Percentiles rank a stretch among this genome's conserved stretches.
phyloP scores from a whole-genome alignment of 108 stramenopile genomes.

The Aurantiochytrium sp. region DNA sequence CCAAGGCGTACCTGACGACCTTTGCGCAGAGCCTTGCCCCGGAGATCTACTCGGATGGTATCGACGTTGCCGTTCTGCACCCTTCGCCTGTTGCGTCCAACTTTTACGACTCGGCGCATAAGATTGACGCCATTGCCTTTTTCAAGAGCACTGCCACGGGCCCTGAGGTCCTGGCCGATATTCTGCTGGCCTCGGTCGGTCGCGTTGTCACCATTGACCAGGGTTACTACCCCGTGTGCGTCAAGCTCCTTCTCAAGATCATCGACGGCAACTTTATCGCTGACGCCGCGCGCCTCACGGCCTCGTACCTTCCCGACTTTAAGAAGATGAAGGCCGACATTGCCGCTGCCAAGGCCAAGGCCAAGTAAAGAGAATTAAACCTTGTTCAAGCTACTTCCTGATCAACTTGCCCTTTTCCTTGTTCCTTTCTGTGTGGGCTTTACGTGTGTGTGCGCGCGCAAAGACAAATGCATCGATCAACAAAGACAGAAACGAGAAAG shows the following conservation, averaged over 20 bases:
- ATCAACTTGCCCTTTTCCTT: too few species aligned
- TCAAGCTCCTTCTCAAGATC: conserved; percentile 78
- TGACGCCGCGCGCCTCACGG: conserved; percentile 67
- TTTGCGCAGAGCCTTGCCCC: conserved; percentile 77
- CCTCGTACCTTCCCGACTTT: conserved; percentile 79
- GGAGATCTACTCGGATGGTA: conserved; percentile 72
- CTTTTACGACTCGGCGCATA: conserved; percentile 76
- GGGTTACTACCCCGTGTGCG: conserved; percentile 11
- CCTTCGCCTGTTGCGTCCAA: conserved; percentile 89
- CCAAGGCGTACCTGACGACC: conserved; percentile 94
- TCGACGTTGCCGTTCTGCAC: conserved; percentile 95
- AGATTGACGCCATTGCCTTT: conserved; percentile 49
- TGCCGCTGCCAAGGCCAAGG: not conserved
- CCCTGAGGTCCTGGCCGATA: conserved; percentile 73
- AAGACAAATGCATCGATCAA: too few species aligned
- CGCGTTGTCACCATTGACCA: conserved; percentile 68
- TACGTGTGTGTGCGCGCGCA: too few species aligned
- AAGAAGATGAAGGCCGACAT: conserved; percentile 38
- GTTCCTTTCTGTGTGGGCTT: too few species aligned
- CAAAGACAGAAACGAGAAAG: too few species aligned
- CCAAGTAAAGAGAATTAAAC: not conserved
- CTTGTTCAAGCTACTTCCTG: too few species aligned
- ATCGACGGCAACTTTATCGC: conserved; percentile 85
- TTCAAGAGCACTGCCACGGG: conserved; percentile 78
- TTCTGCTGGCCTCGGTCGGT: conserved; percentile 84